A percentile compares a stretch with the other conserved stretches of the same genome.
Evolutionary conservation across 2,329 filamentous ascomycete species (phyloP).

Genomic region (Cladophialophora immunda): DNA sequence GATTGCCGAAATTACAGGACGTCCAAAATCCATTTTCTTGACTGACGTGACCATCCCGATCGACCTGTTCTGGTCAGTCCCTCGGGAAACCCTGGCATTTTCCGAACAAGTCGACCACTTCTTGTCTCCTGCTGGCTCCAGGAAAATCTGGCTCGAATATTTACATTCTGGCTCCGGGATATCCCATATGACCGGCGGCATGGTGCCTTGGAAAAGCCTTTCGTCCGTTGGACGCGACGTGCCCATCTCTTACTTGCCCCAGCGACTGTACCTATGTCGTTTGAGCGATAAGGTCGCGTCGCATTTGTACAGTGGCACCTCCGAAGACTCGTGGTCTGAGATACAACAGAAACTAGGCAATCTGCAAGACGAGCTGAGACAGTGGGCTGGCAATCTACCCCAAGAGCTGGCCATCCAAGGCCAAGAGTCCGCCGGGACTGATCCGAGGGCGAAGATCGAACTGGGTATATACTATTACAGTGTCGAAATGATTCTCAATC

Average conservation of each 20-base stretch:
- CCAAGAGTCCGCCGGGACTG: constrained; percentile 17
- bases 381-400: constrained; percentile 29
- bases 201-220: constrained; percentile 32
- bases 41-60: constrained; percentile 38
- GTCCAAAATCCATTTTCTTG: constrained; percentile 39
- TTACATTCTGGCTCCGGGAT: constrained; percentile 20
- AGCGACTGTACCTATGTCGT: constrained; percentile 28
- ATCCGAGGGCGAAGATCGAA: constrained; percentile 37
- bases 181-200: constrained; percentile 28
- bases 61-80: constrained; percentile 6
- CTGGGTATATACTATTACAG: constrained; percentile 43
- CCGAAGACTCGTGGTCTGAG: constrained; percentile 31
- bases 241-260: constrained; percentile 25
- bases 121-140: constrained; percentile 9
- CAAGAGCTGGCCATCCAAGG: constrained; percentile 28
- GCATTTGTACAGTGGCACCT: constrained; percentile 27
- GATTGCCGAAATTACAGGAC: constrained; percentile 41
- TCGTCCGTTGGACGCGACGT: constrained; percentile 24
- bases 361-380: constrained; percentile 31
- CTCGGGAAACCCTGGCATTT: not conserved
- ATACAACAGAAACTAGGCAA: constrained; percentile 31
- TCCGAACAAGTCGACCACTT: not conserved
- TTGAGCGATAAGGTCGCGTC: constrained; percentile 35
- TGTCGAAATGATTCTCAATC: constrained; percentile 41
- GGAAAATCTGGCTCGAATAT: constrained; percentile 30